Percentiles rank a stretch among this genome's conserved stretches.
Evolutionary conservation across 768 basidiomycete species (phyloP).

Genomic region (Pleurotus eryngii): DNA sequence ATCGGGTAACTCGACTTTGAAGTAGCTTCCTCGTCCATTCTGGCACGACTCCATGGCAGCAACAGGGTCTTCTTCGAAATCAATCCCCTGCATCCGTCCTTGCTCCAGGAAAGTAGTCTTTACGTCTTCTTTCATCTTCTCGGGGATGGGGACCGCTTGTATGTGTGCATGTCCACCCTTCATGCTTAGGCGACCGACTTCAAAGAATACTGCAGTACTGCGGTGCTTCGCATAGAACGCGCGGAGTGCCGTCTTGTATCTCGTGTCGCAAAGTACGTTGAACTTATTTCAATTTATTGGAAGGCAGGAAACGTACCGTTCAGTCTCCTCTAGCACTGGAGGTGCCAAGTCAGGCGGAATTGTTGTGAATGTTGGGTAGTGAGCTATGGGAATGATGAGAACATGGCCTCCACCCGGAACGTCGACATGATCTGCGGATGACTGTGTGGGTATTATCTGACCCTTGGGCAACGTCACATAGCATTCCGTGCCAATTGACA

Average conservation of each 20-base stretch:
- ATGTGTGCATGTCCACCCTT: constrained; percentile 95
- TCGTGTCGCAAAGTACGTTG: constrained; percentile 21
- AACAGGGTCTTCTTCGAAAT: constrained; percentile 72
- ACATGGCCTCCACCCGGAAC: constrained; percentile 97
- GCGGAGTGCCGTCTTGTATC: constrained; percentile 77
- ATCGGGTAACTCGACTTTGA: constrained; percentile 86
- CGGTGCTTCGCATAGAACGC: constrained; percentile 69
- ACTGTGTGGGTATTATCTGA: constrained; percentile 83
- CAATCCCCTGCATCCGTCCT: constrained; percentile 62
- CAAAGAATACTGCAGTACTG: constrained; percentile 74
- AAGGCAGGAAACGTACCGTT: constrained; percentile 44
- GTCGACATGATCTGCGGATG: constrained; percentile 38
- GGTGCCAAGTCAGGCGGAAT: constrained; percentile 75
- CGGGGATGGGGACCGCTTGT: constrained; percentile 79
- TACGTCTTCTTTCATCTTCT: constrained; percentile 56
- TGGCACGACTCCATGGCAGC: constrained; percentile 52
- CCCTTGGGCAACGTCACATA: constrained; percentile 97
- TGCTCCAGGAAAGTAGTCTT: constrained; percentile 71
- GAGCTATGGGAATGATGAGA: constrained; percentile 89
- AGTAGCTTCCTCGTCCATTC: constrained; percentile 70
- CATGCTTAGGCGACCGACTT: constrained; percentile 77
- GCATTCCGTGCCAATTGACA: constrained; percentile 89
- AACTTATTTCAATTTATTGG: not conserved
- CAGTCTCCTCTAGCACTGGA: constrained; percentile 79
- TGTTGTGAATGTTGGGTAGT: constrained; percentile 83